These are phyloP conservation scores for Calonectria hongkongensis DNA, from an alignment of 2,329 filamentous ascomycete species.

Conservation along the genomic window DNA sequence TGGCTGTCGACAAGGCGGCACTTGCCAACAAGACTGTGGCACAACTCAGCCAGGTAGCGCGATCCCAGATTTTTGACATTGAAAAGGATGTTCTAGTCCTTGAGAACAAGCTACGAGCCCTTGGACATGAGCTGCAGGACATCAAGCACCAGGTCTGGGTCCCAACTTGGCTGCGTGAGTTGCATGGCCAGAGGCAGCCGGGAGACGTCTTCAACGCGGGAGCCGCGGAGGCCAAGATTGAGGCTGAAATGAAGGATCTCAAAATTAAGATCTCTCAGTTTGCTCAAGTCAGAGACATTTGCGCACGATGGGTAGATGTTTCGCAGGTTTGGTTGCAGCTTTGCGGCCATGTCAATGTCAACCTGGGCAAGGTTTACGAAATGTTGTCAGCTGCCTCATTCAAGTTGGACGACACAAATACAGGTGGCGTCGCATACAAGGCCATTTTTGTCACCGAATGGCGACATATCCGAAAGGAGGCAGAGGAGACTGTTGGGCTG, in stretches of 20 bases:
- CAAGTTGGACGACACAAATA: background rate
- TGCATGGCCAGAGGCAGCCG: slow-evolving; percentile 8
- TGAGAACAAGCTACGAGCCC: slow-evolving; percentile 12
- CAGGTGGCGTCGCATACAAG: slow-evolving; percentile 1
- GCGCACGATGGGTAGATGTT: background rate
- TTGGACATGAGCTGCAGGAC: slow-evolving; percentile 13
- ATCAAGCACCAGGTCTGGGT: slow-evolving; percentile 18
- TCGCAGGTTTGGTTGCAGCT: slow-evolving; percentile 9
- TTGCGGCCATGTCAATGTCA: background rate
- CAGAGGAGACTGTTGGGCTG: slow-evolving; percentile 5
- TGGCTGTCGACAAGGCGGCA: background rate
- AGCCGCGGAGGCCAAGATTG: background rate
- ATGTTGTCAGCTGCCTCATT: background rate
- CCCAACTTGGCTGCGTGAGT: slow-evolving; percentile 1
- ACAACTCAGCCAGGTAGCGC: background rate
- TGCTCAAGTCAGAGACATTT: slow-evolving; percentile 5
- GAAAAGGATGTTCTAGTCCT: slow-evolving; percentile 13
- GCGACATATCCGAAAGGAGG: slow-evolving; percentile 11
- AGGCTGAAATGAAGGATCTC: slow-evolving; percentile 3
- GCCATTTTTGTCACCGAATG: slow-evolving; percentile 11
- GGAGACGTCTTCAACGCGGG: background rate
- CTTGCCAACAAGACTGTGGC: background rate
- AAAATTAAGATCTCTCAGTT: slow-evolving; percentile 9
- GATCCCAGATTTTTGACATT: slow-evolving; percentile 6
- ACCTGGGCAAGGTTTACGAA: background rate